Percentiles rank a stretch among this genome's conserved stretches.
Evolutionary conservation across 768 basidiomycete genomes (phyloP).

Genomic region (Tulasnella sp.): DNA sequence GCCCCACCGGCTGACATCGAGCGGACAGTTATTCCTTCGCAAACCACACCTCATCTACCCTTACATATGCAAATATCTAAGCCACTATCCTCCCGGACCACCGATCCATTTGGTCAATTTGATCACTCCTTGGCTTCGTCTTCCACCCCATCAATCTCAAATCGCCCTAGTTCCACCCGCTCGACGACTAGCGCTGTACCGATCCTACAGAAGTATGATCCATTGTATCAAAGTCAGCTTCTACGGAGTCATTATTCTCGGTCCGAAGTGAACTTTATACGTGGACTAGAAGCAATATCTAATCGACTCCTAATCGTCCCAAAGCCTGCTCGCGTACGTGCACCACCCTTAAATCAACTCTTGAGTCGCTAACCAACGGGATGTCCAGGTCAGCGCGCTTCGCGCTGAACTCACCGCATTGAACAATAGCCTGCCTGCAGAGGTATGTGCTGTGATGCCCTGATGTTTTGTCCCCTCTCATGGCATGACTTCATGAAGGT

Average conservation of each 20-base stretch:
- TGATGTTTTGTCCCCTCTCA: neutral
- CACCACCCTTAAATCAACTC: neutral
- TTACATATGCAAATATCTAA: conserved; percentile 31
- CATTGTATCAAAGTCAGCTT: conserved; percentile 54
- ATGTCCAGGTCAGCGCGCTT: conserved; percentile 62
- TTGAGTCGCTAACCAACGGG: neutral
- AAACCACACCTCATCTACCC: conserved; percentile 63
- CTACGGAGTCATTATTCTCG: conserved; percentile 80
- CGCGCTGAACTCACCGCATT: conserved; percentile 89
- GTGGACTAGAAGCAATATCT: conserved; percentile 83
- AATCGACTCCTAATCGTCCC: conserved; percentile 87
- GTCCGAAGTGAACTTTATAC: conserved; percentile 79
- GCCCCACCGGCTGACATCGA: conserved; percentile 30
- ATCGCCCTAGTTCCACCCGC: conserved; percentile 23
- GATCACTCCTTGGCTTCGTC: conserved; percentile 32
- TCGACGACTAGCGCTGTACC: conserved; percentile 28
- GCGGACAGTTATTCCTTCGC: conserved; percentile 30
- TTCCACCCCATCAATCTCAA: conserved; percentile 20
- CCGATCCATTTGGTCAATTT: conserved; percentile 64
- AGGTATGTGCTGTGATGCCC: conserved; percentile 40
- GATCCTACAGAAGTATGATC: conserved; percentile 57
- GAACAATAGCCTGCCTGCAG: conserved; percentile 93
- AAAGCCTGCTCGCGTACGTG: conserved; percentile 57
- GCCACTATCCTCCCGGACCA: conserved; percentile 34
- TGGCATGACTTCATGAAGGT: conserved; percentile 20